Base-by-base conservation (phyloP, 2,329 filamentous ascomycete species). In the Calycina herbarum region DNA sequence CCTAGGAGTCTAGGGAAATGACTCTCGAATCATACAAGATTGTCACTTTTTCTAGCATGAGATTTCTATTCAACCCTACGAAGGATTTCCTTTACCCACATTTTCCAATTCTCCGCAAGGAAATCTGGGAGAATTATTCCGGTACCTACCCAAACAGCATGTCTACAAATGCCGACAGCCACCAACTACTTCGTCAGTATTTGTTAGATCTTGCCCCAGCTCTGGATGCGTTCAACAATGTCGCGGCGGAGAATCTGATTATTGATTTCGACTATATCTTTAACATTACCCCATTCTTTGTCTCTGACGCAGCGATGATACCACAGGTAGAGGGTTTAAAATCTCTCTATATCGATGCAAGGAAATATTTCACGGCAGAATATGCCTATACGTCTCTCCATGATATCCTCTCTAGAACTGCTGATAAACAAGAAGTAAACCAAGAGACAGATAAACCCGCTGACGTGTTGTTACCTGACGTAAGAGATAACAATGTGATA, bases 51-150 rank as follows among this genome's bases (percentile, higher is more conserved):
- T n/a, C 17, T 48, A 17, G 42, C 6, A 48, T 48, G 42, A 20
- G 17, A 20, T 48, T 48, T 48, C 42, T 48, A 48, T 48, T 48
- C 42, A 48, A 48, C 42, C 42, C 42, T n/a, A 48, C 42, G 42
- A 48, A 48, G 42, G 42, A 48, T 48, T 48, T 48, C 42, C 42
- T 48, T 48, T 48, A 48, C 17, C 42, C 42, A 20, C 42, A 48
- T 48, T 48, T 48, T 48, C 42, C 42, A 48, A 20, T 48, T 48
- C 42, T 48, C 42, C 8, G 42, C 17, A 20, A 48, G 42, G 42
- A 48, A 48, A 48, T 1, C 42, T 48, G n/a, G 42, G 42, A 48
- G 17, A 20, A 48, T 20, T 48, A 48, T 48, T 20, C 15, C 42
- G 17, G 7, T 20, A 48, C 42, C 42, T 48, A 48, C 42, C 15